These are phyloP conservation scores for Tetrapisispora phaffii DNA, from an alignment of 805 yeast species.

Conservation along the genomic window DNA sequence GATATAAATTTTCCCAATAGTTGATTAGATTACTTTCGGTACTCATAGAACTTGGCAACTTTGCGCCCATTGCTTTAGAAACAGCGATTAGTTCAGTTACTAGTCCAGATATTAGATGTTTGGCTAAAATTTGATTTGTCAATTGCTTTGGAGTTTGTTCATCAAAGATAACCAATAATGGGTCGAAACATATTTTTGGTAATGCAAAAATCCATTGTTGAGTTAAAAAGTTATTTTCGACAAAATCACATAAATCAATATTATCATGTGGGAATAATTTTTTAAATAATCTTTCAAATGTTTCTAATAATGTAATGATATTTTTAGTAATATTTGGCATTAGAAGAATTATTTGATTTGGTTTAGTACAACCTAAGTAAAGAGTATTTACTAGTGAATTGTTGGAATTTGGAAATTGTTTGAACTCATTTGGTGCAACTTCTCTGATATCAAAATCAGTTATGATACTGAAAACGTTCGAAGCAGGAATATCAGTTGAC, in stretches of 20 bases:
- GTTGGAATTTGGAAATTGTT: constrained; percentile 22
- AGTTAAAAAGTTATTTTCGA: constrained; percentile 43
- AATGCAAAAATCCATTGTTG: constrained; percentile 83
- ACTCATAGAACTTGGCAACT: constrained; percentile 50
- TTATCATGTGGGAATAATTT: constrained; percentile 28
- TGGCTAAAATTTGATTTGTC: constrained; percentile 61
- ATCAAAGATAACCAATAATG: constrained; percentile 66
- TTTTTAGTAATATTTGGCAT: constrained; percentile 16
- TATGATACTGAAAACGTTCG: constrained; percentile 47
- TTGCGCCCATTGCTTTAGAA: constrained; percentile 68
- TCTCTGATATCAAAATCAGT: constrained; percentile 49
- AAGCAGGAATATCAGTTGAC: constrained; percentile 30
- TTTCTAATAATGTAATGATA: constrained; percentile 15
- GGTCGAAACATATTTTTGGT: constrained; percentile 68
- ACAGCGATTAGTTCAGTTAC: constrained; percentile 65
- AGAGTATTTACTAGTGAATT: constrained; percentile 36
- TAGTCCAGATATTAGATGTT: constrained; percentile 75
- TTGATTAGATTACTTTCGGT: constrained; percentile 50
- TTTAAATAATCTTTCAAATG: constrained; percentile 25
- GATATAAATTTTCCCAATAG: constrained; percentile 41
- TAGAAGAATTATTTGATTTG: constrained; percentile 1
- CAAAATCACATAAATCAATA: constrained; percentile 30
- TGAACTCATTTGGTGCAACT: constrained; percentile 27
- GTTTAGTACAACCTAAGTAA: constrained; percentile 32
- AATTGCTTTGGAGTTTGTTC: constrained; percentile 51